phyloP scores from a whole-genome alignment of 2,329 filamentous ascomycete genomes.

The Diplodia seriata region DNA sequence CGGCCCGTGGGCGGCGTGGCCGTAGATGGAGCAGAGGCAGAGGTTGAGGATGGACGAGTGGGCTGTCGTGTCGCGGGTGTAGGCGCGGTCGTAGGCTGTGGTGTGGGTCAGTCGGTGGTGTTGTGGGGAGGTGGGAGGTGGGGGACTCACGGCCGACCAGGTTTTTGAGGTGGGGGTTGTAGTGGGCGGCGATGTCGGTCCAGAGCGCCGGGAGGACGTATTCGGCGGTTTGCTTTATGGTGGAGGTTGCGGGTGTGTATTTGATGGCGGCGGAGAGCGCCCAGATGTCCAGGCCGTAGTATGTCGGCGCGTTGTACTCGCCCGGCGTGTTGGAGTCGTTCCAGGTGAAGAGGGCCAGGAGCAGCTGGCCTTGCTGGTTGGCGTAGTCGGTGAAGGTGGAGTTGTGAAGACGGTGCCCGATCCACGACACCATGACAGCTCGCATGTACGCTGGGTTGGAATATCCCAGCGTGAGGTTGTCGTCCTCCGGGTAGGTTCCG shows the following conservation, averaged over 20 bases:
- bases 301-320: slow-evolving; percentile 53
- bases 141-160: slow-evolving; percentile 40
- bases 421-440: slow-evolving; percentile 51
- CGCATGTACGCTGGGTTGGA: slow-evolving; percentile 55
- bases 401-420: slow-evolving; percentile 51
- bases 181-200: slow-evolving; percentile 47
- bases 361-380: slow-evolving; percentile 43
- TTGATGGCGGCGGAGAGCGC: slow-evolving; percentile 50
- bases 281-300: slow-evolving; percentile 53
- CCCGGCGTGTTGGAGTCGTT: slow-evolving; percentile 46
- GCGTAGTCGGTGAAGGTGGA: slow-evolving; percentile 49
- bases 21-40: slow-evolving; percentile 55
- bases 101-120: no score
- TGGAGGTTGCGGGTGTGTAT: slow-evolving; percentile 44
- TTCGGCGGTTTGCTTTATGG: slow-evolving; percentile 42
- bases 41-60: slow-evolving; percentile 53
- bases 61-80: slow-evolving; percentile 50
- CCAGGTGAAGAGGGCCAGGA: slow-evolving; percentile 38
- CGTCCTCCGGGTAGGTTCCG: slow-evolving; percentile 48
- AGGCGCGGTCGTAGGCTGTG: slow-evolving; percentile 47
- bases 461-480: slow-evolving; percentile 52
- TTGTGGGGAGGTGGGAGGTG: no score
- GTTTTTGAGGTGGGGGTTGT: slow-evolving; percentile 48
- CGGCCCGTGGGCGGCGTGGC: slow-evolving; percentile 49
- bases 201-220: slow-evolving; percentile 45